phyloP scores from a whole-genome alignment of 768 basidiomycete species.

The Lentinula raphanica region DNA sequence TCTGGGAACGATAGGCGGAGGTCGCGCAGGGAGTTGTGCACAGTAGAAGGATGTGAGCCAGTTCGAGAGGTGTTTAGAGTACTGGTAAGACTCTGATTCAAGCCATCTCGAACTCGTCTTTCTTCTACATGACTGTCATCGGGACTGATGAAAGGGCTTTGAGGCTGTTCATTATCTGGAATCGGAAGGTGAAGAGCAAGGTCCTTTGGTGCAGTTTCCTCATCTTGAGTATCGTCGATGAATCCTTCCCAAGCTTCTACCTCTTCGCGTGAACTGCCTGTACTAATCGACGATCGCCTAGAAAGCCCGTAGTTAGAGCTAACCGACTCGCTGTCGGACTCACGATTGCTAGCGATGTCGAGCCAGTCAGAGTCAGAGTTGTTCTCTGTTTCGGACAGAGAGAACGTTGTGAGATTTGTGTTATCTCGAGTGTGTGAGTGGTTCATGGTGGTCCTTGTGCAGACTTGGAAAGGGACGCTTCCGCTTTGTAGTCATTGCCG shows the following conservation, averaged over 20 bases:
- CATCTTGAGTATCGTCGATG: conserved; percentile 55
- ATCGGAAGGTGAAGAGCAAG: conserved; percentile 14
- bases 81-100: conserved; percentile 80
- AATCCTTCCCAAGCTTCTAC: conserved; percentile 78
- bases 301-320: conserved; percentile 60
- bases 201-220: conserved; percentile 14
- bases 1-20: conserved; percentile 80
- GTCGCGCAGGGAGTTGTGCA: conserved; percentile 63
- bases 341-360: conserved; percentile 65
- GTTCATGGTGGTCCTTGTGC: conserved; percentile 27
- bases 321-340: conserved; percentile 64
- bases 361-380: conserved; percentile 83
- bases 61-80: conserved; percentile 73
- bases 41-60: conserved; percentile 38
- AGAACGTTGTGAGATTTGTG: conserved; percentile 31
- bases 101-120: conserved; percentile 61
- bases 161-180: conserved; percentile 11
- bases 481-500: conserved; percentile 8
- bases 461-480: conserved; percentile 17
- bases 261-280: conserved; percentile 63
- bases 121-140: conserved; percentile 51
- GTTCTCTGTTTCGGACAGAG: conserved; percentile 59
- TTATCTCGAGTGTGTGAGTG: conserved; percentile 17
- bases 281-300: conserved; percentile 65
- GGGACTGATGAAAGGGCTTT: conserved; percentile 13